phyloP scores from a whole-genome alignment of 2,329 filamentous ascomycete genomes.

The Teratosphaeria viscida region DNA sequence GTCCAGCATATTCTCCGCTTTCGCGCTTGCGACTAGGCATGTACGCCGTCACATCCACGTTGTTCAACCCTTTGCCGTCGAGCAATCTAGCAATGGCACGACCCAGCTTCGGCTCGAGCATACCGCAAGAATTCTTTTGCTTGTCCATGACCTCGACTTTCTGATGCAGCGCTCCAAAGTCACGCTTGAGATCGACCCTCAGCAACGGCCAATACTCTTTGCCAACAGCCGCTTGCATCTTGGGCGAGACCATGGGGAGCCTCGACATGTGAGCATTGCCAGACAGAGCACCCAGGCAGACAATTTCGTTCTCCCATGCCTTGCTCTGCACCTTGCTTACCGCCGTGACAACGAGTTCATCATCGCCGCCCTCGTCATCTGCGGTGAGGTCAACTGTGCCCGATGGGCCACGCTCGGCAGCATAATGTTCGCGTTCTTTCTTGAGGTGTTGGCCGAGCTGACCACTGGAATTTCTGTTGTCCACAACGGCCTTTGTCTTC shows the following conservation, averaged over 20 bases:
- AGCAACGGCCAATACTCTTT: conserved; percentile 54
- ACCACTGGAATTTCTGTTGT: conserved; percentile 41
- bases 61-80: conserved; percentile 34
- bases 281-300: conserved; percentile 18
- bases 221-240: conserved; percentile 7
- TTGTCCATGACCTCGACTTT: conserved; percentile 68
- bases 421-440: conserved; percentile 43
- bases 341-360: conserved; percentile 10
- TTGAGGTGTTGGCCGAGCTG: conserved; percentile 57
- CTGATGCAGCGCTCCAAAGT: conserved; percentile 32
- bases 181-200: conserved; percentile 56
- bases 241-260: conserved; percentile 10
- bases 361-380: conserved; percentile 27
- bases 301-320: conserved; percentile 10
- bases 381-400: conserved; percentile 41
- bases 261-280: conserved; percentile 13
- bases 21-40: conserved; percentile 57
- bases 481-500: conserved; percentile 36
- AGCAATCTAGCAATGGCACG: conserved; percentile 5
- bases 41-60: conserved; percentile 61
- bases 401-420: conserved; percentile 17
- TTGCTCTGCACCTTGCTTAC: conserved; percentile 2
- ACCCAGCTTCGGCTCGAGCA: conserved; percentile 64
- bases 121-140: conserved; percentile 56
- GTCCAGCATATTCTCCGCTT: conserved; percentile 54